phyloP scores from a whole-genome alignment of 1,284 basidiomycete genomes.

The Ceratobasidium sp. region DNA sequence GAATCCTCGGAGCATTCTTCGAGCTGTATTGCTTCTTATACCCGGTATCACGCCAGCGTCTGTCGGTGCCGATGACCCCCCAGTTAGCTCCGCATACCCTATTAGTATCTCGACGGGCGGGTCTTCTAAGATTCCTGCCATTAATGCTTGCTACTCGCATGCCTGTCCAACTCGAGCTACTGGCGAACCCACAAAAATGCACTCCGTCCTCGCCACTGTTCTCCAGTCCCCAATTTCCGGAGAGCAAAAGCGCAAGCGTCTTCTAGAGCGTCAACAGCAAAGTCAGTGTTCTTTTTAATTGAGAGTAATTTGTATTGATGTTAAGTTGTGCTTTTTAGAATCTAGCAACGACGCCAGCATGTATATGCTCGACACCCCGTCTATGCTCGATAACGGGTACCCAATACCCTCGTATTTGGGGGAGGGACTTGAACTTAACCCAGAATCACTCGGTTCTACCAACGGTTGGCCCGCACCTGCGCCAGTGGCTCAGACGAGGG shows the following conservation, averaged over 20 bases:
- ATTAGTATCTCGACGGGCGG: conserved; percentile 17
- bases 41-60: conserved; percentile 81
- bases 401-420: conserved; percentile 82
- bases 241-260: conserved; percentile 77
- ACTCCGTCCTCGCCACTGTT: conserved; percentile 83
- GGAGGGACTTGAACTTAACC: conserved; percentile 54
- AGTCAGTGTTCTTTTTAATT: conserved; percentile 50
- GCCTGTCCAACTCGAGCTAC: conserved; percentile 90
- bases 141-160: conserved; percentile 86
- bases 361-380: conserved; percentile 73
- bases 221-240: conserved; percentile 81
- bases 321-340: background rate
- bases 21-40: conserved; percentile 79
- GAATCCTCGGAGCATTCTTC: conserved; percentile 77
- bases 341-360: conserved; percentile 59
- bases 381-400: conserved; percentile 92
- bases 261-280: conserved; percentile 66
- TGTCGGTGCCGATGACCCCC: conserved; percentile 70
- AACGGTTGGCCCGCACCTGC: conserved; percentile 25
- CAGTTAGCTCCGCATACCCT: conserved; percentile 54
- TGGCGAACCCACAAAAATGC: conserved; percentile 83
- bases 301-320: conserved; percentile 20
- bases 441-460: conserved; percentile 18
- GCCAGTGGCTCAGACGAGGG: conserved; percentile 56
- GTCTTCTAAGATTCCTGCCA: conserved; percentile 68